Conservation (phyloP, 495 filamentous ascomycete genomes). For the Penicillium cataractarum region DNA sequence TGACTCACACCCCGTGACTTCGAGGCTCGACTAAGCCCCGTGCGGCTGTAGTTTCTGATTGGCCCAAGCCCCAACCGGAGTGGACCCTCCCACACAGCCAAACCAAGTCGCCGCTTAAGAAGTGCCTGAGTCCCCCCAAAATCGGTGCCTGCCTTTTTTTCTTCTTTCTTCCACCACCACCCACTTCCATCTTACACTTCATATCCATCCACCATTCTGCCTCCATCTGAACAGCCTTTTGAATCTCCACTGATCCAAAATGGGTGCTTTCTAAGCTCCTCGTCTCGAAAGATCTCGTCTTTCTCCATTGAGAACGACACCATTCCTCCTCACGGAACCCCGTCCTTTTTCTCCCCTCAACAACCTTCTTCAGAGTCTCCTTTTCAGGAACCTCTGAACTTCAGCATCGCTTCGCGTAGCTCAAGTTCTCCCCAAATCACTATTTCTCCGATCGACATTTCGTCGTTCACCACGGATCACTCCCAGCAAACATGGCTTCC, state of each 20-base stretch:
- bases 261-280: conserved; percentile 57
- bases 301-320: conserved; percentile 53
- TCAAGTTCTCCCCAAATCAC: conserved; percentile 53
- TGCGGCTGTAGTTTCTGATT: conserved; percentile 12
- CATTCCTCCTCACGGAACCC: conserved; percentile 49
- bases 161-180: conserved; percentile 21
- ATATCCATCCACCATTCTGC: conserved; percentile 29
- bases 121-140: conserved; percentile 44
- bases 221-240: conserved; percentile 36
- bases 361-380: conserved; percentile 48
- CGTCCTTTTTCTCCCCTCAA: conserved; percentile 41
- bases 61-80: conserved; percentile 12
- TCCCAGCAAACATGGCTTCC: conserved; percentile 65
- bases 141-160: conserved; percentile 41
- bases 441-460: conserved; percentile 55
- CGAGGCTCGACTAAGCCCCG: conserved; percentile 19
- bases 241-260: conserved; percentile 37
- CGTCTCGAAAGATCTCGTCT: conserved; percentile 38
- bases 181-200: too few species aligned
- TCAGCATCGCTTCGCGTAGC: conserved; percentile 55
- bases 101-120: conserved; percentile 34
- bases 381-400: conserved; percentile 59
- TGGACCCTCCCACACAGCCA: conserved; percentile 35
- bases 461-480: conserved; percentile 69
- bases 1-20: conserved; percentile 52